A percentile compares a stretch with the other conserved stretches of the same genome.
Conservation (phyloP, 495 filamentous ascomycete species). For the Trichoderma asperelloides region DNA sequence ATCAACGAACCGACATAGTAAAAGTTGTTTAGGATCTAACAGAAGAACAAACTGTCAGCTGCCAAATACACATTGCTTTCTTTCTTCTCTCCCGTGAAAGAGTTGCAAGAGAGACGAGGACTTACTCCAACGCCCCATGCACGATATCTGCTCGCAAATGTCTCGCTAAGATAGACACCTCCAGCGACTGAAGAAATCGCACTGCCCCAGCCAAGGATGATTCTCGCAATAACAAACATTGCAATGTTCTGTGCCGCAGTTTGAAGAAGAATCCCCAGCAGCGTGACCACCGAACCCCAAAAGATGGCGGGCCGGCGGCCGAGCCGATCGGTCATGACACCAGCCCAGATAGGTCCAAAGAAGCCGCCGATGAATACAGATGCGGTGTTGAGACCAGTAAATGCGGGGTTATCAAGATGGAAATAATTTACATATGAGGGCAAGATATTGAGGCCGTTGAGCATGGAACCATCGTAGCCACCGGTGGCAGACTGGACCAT, state of each 20-base stretch:
- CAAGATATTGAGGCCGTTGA: slow-evolving; percentile 45
- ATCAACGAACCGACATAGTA: slow-evolving; percentile 42
- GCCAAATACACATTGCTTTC: background rate
- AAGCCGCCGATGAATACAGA: slow-evolving; percentile 37
- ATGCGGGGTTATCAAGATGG: slow-evolving; percentile 30
- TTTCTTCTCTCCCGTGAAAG: background rate
- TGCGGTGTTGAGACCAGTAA: slow-evolving; percentile 36
- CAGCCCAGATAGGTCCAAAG: slow-evolving; percentile 21
- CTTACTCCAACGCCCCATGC: slow-evolving; percentile 32
- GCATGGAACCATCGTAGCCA: slow-evolving; percentile 44
- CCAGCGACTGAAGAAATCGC: slow-evolving; percentile 23
- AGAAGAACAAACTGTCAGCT: background rate
- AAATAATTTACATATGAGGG: slow-evolving; percentile 43
- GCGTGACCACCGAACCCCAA: slow-evolving; percentile 56
- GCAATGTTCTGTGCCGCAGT: slow-evolving; percentile 39
- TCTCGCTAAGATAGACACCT: background rate
- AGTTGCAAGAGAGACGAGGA: background rate
- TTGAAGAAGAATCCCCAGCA: slow-evolving; percentile 50
- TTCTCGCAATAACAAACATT: slow-evolving; percentile 29
- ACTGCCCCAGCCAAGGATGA: slow-evolving; percentile 25
- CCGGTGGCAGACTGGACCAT: slow-evolving; percentile 37
- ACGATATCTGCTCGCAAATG: slow-evolving; percentile 17
- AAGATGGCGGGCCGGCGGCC: slow-evolving; percentile 55
- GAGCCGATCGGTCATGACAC: slow-evolving; percentile 47
- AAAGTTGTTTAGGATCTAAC: slow-evolving; percentile 39